These are phyloP conservation scores for Conringia planisiliqua DNA, from an alignment of 345 rosid species.

Conservation along the genomic window DNA sequence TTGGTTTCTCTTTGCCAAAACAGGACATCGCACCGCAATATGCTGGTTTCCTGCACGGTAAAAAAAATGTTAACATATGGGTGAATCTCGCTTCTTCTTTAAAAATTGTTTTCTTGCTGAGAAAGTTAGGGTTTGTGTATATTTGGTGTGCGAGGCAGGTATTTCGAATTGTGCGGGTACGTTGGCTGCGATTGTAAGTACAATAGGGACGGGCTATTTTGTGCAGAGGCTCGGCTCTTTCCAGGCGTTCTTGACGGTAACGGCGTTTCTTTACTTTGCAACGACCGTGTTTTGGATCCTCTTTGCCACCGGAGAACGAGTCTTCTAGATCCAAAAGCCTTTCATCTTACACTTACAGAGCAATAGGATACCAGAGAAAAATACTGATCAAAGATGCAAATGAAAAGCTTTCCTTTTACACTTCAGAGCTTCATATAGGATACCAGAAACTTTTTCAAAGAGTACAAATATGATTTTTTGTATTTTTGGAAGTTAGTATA, in stretches of 20 bases:
- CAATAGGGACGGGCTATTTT: constrained; percentile 90
- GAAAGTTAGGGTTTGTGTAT: background rate
- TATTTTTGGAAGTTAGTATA: too few relatives aligned
- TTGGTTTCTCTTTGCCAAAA: constrained; percentile 8
- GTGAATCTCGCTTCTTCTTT: background rate
- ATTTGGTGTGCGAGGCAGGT: constrained; percentile 42
- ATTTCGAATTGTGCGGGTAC: constrained; percentile 88
- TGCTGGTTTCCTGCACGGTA: constrained; percentile 91
- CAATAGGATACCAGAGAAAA: background rate
- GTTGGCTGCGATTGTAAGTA: constrained; percentile 87
- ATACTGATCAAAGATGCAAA: background rate
- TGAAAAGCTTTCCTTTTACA: background rate
- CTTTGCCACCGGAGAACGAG: constrained; percentile 78
- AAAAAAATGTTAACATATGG: background rate
- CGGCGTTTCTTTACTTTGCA: constrained; percentile 75
- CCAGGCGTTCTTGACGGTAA: constrained; percentile 74
- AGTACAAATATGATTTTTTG: too few relatives aligned
- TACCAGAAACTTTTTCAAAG: too few relatives aligned
- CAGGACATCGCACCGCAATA: constrained; percentile 95
- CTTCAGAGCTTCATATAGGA: too few relatives aligned
- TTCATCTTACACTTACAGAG: background rate
- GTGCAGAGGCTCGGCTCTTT: constrained; percentile 91
- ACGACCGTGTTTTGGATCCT: constrained; percentile 69
- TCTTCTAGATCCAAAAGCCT: constrained; percentile 42
- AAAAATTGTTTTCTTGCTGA: constrained; percentile 3